Evolutionary conservation across 1,139 yeast genomes (phyloP), one percentile per base, ranked within the genome.

Genomic region (Protomyces gravidus): DNA sequence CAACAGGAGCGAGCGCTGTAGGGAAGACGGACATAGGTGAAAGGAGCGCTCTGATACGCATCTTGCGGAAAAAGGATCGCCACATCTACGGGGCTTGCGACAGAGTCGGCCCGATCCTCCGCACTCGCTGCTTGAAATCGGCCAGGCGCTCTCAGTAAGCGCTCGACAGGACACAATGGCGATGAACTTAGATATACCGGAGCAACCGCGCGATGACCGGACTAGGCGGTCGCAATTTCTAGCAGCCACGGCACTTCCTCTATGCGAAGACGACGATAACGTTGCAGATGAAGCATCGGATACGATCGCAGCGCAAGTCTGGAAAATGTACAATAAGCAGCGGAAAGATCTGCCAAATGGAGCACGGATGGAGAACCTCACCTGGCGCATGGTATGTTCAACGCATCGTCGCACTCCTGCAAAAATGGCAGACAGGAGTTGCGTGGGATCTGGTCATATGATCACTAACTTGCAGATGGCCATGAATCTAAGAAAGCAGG

Each of bases 301-400:
- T 40, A 63, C 64, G 26, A 45, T 58, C 26, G 66, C 65, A 19
- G 51, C 64, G n/a, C 56, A 62, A 50, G 53, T 88, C 27, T 88
- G 95, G 95, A 83, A 82, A 68, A 80, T 88, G 83, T 88, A 88
- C 71, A 78, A 85, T 58, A 80, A 80, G 67, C 94, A 94, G 17
- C 82, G 80, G 65, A 83, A 86, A n/a, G 79, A 85, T n/a, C 74
- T 88, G 52, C 95, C 95, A 0, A 83, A 85, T 70, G 79, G 81
- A 62, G 78, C 81, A 46, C 75, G 96, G 51, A 84, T 88, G 83
- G 89, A 86, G 69, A 88, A 88, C 69, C 73, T 88, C 56, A 84
- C 94, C 11, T 88, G 96, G 96, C 73, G 96, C 64, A 79, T 89
- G 82, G 58, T 53, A 36, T 11, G 42, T n/a, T n/a, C n/a, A n/a